phyloP scores from a whole-genome alignment of 768 basidiomycete species.

The Neoboletus subvelutipes region DNA sequence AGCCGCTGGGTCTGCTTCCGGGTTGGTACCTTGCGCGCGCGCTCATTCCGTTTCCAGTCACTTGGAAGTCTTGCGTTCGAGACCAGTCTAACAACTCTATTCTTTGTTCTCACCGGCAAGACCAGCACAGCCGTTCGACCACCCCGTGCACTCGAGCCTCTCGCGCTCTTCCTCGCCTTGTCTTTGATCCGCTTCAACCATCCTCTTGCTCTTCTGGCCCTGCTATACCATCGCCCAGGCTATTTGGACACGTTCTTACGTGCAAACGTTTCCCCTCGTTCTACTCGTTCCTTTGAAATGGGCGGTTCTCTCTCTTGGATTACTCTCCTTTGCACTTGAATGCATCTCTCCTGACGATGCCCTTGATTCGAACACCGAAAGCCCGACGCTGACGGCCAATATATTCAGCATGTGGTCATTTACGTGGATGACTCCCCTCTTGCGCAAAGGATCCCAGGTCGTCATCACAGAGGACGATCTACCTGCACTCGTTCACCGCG shows the following conservation, averaged over 20 bases:
- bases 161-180: conserved; percentile 48
- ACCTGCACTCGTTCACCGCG: conserved; percentile 63
- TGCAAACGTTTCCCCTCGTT: conserved; percentile 32
- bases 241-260: conserved; percentile 62
- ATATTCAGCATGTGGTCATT: conserved; percentile 84
- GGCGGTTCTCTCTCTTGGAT: conserved; percentile 42
- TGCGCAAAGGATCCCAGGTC: conserved; percentile 62
- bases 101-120: conserved; percentile 37
- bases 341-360: conserved; percentile 62
- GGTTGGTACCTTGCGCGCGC: background rate
- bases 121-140: conserved; percentile 43
- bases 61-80: conserved; percentile 47
- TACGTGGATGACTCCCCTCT: conserved; percentile 79
- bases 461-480: conserved; percentile 86
- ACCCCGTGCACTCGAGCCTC: conserved; percentile 57
- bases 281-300: conserved; percentile 47
- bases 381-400: conserved; percentile 73
- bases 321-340: conserved; percentile 63
- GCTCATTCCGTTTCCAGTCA: conserved; percentile 35
- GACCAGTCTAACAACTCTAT: conserved; percentile 45
- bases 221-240: conserved; percentile 48
- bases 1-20: conserved; percentile 47
- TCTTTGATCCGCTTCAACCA: conserved; percentile 67
- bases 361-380: conserved; percentile 50
- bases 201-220: conserved; percentile 84